These are phyloP conservation scores for Nasturtium officinale DNA, from an alignment of 345 rosid species.

Conservation along the genomic window DNA sequence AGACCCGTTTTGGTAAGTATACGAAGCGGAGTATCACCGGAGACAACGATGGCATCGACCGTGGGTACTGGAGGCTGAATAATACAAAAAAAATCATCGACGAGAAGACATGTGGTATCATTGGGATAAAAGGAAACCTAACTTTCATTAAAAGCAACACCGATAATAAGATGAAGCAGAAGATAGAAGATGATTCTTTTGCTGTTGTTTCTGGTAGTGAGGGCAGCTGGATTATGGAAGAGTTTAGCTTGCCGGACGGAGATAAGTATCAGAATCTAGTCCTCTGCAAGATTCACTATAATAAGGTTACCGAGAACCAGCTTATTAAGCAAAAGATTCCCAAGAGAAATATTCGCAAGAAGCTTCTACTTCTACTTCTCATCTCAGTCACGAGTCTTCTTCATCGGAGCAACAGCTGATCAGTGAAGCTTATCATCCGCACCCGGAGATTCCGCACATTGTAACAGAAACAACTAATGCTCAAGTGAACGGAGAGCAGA, in stretches of 20 bases:
- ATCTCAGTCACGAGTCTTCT: too few relatives aligned
- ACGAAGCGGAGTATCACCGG: not conserved
- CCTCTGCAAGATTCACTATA: not conserved
- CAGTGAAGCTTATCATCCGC: too few relatives aligned
- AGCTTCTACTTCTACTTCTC: not conserved
- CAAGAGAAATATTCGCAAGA: not conserved
- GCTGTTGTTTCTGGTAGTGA: not conserved
- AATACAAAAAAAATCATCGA: not conserved
- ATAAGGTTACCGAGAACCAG: too few relatives aligned
- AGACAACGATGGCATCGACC: constrained; percentile 11
- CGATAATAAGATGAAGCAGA: not conserved
- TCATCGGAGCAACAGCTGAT: too few relatives aligned
- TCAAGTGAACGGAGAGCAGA: too few relatives aligned
- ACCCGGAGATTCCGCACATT: too few relatives aligned
- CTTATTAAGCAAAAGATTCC: not conserved
- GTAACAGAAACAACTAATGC: too few relatives aligned
- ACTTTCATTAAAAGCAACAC: not conserved
- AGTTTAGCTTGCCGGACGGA: not conserved
- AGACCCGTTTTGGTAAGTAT: not conserved
- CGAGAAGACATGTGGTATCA: too few relatives aligned
- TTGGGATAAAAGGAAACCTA: not conserved
- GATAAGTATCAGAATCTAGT: not conserved
- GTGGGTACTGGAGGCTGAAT: not conserved
- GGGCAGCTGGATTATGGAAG: not conserved
- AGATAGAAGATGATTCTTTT: not conserved